Conservation (phyloP, 2,329 filamentous ascomycete genomes). For the Passalora sequoiae region DNA sequence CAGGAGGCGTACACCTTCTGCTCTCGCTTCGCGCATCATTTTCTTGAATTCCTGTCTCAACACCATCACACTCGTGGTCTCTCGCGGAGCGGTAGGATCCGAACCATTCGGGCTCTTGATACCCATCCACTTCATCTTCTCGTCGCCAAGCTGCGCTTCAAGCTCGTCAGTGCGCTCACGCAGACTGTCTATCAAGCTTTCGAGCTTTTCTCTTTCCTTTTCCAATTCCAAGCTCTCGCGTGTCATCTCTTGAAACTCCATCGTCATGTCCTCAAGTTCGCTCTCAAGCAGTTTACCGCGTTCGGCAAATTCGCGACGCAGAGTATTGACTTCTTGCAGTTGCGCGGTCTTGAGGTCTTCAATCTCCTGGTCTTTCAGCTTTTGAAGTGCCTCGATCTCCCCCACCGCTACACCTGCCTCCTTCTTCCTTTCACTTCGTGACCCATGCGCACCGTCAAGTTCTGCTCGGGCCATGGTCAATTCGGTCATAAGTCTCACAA, state of each 20-base stretch:
- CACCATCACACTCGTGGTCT: slow-evolving; percentile 63
- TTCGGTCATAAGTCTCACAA: slow-evolving; percentile 65
- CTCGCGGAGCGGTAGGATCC: slow-evolving; percentile 32
- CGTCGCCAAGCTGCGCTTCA: slow-evolving; percentile 61
- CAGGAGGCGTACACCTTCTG: slow-evolving; percentile 59
- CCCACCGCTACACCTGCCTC: slow-evolving; percentile 58
- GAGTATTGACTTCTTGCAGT: slow-evolving; percentile 41
- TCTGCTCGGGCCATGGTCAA: slow-evolving; percentile 87
- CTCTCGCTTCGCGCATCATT: slow-evolving; percentile 70
- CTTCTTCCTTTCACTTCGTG: slow-evolving; percentile 63
- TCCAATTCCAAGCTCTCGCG: slow-evolving; percentile 66
- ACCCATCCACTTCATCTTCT: slow-evolving; percentile 62
- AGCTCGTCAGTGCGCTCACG: slow-evolving; percentile 59
- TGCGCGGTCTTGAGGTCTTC: slow-evolving; percentile 41
- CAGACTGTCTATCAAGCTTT: slow-evolving; percentile 58
- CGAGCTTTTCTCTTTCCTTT: slow-evolving; percentile 62
- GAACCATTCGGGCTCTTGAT: slow-evolving; percentile 47
- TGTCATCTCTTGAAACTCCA: slow-evolving; percentile 66
- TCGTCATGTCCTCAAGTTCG: slow-evolving; percentile 62
- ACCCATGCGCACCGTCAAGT: slow-evolving; percentile 89
- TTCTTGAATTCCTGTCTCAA: slow-evolving; percentile 72
- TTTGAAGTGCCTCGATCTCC: slow-evolving; percentile 39
- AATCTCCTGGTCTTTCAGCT: slow-evolving; percentile 43
- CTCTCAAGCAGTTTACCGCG: slow-evolving; percentile 51
- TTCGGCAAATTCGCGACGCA: slow-evolving; percentile 20